phyloP scores from a whole-genome alignment of 2,329 filamentous ascomycete species.

The Paraphaeosphaeria sporulosa region DNA sequence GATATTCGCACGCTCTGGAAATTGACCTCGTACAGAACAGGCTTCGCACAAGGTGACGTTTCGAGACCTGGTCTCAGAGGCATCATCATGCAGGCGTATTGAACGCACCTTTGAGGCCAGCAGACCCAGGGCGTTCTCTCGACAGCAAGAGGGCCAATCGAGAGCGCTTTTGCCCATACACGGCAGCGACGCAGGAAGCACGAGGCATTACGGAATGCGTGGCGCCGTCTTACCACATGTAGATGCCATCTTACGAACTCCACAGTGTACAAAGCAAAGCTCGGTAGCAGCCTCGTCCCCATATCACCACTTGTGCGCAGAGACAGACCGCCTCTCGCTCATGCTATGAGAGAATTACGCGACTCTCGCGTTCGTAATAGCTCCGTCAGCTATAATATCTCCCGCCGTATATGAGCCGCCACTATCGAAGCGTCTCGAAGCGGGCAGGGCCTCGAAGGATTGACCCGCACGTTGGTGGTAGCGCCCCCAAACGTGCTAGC shows the following conservation, averaged over 20 bases:
- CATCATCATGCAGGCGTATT: no score
- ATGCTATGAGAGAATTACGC: neutral
- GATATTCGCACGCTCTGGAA: neutral
- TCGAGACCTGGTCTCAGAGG: no score
- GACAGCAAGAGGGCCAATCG: neutral
- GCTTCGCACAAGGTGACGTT: no score
- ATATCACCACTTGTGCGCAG: neutral
- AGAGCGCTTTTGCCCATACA: neutral
- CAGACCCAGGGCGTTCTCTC: neutral
- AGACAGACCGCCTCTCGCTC: neutral
- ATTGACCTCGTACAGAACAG: no score
- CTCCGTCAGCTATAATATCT: neutral
- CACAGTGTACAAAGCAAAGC: neutral
- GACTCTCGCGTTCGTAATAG: neutral
- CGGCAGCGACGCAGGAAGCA: conserved; percentile 9
- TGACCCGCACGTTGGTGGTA: conserved; percentile 3
- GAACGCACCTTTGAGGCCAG: neutral
- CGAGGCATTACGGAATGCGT: neutral
- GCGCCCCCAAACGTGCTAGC: conserved; percentile 7
- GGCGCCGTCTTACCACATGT: conserved; percentile 10
- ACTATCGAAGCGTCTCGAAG: neutral
- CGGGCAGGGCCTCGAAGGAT: neutral
- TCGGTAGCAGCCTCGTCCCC: neutral
- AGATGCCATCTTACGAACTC: neutral
- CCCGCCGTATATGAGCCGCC: neutral